phyloP scores from a whole-genome alignment of 2,329 filamentous ascomycete species.

The Talaromyces sp. region DNA sequence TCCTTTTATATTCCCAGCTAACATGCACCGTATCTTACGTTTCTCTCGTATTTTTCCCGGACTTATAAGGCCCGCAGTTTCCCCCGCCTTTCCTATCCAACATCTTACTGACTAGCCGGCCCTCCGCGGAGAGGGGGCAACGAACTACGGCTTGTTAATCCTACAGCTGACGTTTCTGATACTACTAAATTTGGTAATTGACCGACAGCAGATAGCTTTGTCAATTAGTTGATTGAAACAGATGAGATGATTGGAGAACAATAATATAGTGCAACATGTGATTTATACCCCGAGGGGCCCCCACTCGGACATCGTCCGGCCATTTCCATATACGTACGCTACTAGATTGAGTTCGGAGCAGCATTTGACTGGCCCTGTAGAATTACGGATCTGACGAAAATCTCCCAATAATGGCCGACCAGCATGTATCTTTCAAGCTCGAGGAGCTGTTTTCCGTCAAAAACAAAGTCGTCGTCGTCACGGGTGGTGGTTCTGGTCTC shows the following conservation, averaged over 20 bases:
- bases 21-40: no score
- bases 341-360: background rate
- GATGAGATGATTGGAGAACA: background rate
- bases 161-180: background rate
- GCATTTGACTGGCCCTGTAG: background rate
- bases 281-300: background rate
- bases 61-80: background rate
- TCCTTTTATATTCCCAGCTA: background rate
- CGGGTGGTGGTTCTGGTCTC: constrained; percentile 12
- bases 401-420: constrained; percentile 1
- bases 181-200: background rate
- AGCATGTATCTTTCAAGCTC: constrained; percentile 7
- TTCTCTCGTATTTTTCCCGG: background rate
- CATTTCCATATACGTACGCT: background rate
- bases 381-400: background rate
- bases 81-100: background rate
- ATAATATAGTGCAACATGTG: background rate
- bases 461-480: constrained; percentile 12
- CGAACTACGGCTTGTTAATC: no score
- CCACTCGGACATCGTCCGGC: background rate
- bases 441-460: constrained; percentile 8
- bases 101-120: background rate
- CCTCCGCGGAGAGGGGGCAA: no score
- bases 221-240: background rate
- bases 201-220: background rate